Percentiles rank a stretch among this genome's conserved stretches.
These are phyloP conservation scores for Plasmodium cynomolgi DNA, from an alignment of 169 alveolate genomes.

Conservation along the genomic window DNA sequence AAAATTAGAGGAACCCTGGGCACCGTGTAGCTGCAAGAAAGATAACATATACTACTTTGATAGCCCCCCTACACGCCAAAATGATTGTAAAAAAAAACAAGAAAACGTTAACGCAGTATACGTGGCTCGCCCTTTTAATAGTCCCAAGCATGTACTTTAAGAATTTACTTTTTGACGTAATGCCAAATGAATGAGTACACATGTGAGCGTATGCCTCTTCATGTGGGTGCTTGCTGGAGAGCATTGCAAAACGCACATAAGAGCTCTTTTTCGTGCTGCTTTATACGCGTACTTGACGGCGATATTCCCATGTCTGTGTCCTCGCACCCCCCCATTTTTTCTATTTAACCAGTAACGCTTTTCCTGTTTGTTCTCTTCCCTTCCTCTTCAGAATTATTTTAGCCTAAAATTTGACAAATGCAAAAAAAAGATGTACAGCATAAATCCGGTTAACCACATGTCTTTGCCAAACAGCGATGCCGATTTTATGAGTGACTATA, in stretches of 20 bases:
- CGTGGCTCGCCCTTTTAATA: conserved; percentile 47
- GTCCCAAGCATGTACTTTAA: conserved; percentile 53
- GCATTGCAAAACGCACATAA: background rate
- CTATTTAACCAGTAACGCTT: background rate
- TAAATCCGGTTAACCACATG: background rate
- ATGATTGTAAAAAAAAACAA: conserved; percentile 57
- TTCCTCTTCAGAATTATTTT: conserved; percentile 41
- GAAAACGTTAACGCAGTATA: conserved; percentile 28
- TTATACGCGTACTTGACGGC: background rate
- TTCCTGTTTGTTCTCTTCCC: background rate
- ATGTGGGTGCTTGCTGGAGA: background rate
- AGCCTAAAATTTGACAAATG: conserved; percentile 36
- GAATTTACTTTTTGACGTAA: conserved; percentile 63
- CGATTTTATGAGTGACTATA: conserved; percentile 11
- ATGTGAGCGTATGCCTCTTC: background rate
- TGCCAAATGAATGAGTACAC: conserved; percentile 18
- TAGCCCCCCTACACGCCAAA: background rate
- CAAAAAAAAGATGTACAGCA: conserved; percentile 42
- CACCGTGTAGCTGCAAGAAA: background rate
- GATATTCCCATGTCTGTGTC: background rate
- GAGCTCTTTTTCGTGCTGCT: background rate
- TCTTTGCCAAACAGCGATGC: conserved; percentile 11
- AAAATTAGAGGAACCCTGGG: background rate
- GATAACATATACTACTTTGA: background rate
- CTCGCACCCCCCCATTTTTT: background rate